Conservation (phyloP, 495 filamentous ascomycete genomes). For the Aspergillus sparsus region DNA sequence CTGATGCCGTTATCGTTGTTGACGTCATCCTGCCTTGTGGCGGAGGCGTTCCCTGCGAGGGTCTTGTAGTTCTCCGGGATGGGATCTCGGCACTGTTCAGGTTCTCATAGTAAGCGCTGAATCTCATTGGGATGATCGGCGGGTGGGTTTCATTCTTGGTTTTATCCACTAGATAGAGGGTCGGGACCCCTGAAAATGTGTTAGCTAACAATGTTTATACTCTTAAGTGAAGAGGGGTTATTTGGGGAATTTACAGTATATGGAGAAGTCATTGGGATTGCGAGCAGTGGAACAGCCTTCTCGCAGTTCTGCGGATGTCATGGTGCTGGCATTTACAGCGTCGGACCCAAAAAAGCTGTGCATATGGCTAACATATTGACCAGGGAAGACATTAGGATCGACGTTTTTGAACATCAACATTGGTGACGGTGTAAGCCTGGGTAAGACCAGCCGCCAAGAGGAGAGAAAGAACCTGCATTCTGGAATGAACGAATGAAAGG, state of each 20-base stretch:
- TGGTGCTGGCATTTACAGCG: slow-evolving; percentile 24
- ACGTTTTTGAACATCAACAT: slow-evolving; percentile 29
- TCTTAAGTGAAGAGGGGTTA: too few species aligned
- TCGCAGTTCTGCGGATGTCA: slow-evolving; percentile 25
- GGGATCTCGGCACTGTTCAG: slow-evolving; percentile 24
- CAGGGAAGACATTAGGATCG: slow-evolving; percentile 25
- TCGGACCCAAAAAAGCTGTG: slow-evolving; percentile 31
- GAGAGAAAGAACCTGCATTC: slow-evolving; percentile 17
- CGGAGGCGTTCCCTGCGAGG: slow-evolving; percentile 23
- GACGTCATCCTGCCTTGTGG: slow-evolving; percentile 15
- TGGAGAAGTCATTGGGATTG: slow-evolving; percentile 30
- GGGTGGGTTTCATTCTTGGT: slow-evolving; percentile 10
- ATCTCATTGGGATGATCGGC: slow-evolving; percentile 19
- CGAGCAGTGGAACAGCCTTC: slow-evolving; percentile 21
- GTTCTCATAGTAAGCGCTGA: slow-evolving; percentile 29
- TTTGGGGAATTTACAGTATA: slow-evolving; percentile 21
- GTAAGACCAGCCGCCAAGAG: slow-evolving; percentile 22
- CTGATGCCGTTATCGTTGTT: slow-evolving; percentile 16
- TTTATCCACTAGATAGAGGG: slow-evolving; percentile 24
- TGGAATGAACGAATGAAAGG: background rate
- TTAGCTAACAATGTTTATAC: too few species aligned
- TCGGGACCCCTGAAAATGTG: slow-evolving; percentile 20
- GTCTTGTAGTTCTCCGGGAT: slow-evolving; percentile 21
- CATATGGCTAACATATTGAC: slow-evolving; percentile 29
- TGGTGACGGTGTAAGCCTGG: slow-evolving; percentile 28